phyloP scores from a whole-genome alignment of 2,329 filamentous ascomycete genomes.

The Exophiala oligosperma region DNA sequence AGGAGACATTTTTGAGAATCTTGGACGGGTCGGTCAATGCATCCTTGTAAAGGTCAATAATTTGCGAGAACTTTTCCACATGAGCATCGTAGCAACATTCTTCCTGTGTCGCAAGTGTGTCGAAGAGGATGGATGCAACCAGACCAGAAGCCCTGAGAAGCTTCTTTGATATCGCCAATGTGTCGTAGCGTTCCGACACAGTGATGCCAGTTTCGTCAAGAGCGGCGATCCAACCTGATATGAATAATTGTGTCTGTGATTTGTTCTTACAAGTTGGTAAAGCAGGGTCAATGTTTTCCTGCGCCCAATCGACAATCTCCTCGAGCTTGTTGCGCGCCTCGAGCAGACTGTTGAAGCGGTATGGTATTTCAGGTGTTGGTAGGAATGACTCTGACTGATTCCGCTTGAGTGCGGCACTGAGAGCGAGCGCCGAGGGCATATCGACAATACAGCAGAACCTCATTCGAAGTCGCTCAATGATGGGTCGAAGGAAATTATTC shows the following conservation, averaged over 20 bases:
- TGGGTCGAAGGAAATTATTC: slow-evolving; percentile 25
- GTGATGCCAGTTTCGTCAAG: slow-evolving; percentile 20
- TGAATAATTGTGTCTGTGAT: slow-evolving; percentile 17
- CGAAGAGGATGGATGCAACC: slow-evolving; percentile 26
- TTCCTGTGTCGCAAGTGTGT: slow-evolving; percentile 20
- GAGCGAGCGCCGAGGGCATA: slow-evolving; percentile 23
- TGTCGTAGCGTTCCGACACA: slow-evolving; percentile 22
- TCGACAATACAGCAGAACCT: slow-evolving; percentile 28
- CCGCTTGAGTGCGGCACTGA: slow-evolving; percentile 18
- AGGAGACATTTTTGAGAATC: slow-evolving; percentile 23
- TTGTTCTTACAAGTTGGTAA: slow-evolving; percentile 3
- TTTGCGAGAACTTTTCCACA: slow-evolving; percentile 29
- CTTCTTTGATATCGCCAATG: slow-evolving; percentile 22
- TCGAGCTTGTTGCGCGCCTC: slow-evolving; percentile 28
- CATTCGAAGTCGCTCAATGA: slow-evolving; percentile 27
- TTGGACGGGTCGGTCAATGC: slow-evolving; percentile 26
- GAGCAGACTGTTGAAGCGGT: slow-evolving; percentile 21
- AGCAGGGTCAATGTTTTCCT: slow-evolving; percentile 20
- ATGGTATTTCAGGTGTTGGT: slow-evolving; percentile 13
- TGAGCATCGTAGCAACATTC: slow-evolving; percentile 30
- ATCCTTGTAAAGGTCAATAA: slow-evolving; percentile 29
- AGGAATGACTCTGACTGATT: slow-evolving; percentile 11
- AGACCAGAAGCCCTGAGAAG: slow-evolving; percentile 25
- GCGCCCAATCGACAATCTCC: slow-evolving; percentile 25
- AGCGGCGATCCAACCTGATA: slow-evolving; percentile 20